Base-by-base conservation (phyloP, 2,329 filamentous ascomycete species). In the Colletotrichum karsti region DNA sequence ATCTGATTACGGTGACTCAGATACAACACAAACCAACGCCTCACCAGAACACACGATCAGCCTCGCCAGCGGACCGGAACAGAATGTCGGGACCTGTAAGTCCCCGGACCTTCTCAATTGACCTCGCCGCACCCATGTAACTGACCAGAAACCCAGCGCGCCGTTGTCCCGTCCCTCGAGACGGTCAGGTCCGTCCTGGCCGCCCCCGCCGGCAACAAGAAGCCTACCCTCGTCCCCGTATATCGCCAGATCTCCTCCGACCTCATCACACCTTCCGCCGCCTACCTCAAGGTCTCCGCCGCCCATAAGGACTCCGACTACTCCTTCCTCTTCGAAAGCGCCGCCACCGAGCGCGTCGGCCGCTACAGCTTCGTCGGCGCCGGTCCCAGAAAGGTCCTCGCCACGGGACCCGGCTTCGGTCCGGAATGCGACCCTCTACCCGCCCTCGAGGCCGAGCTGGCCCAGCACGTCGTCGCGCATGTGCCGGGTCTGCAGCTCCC, bases 251-350 rank as follows among this genome's bases (percentile, higher is more conserved):
- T 97, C 74, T 90, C 94, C 6, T 95, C 95, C 74, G 95, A 98
- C 80, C 91, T 98, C 73, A 88, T 98, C 78, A 99, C 95, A 1
- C 96, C 96, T 3, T 95, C 94, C n/a, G 89, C 93, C 70, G 95
- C 97, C 73, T 99, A 98, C 81, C 88, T 99, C 72, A 98, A 98
- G 82, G 87, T 98, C 73, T 91, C 93, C 37, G 87, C 90, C 70
- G 90, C 92, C 85, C 92, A 88, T 30, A 83, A 87, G 72, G 74
- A 78, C 44, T 93, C 92, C 54, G 91, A 93, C 73, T 90, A 93
- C 75, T 98, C 95, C 4, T 98, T 98, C 78, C 89, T 99, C 53
- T 97, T 97, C 80, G 96, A 99, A 82, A 97, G 94, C 75, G 96
- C 95, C 26, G 94, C 95, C 22, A 95, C 94, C 28, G 95, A 98